Evolutionary conservation across 176 grass and related monocot genomes (phyloP).

Genomic region (Raddia distichophylla): DNA sequence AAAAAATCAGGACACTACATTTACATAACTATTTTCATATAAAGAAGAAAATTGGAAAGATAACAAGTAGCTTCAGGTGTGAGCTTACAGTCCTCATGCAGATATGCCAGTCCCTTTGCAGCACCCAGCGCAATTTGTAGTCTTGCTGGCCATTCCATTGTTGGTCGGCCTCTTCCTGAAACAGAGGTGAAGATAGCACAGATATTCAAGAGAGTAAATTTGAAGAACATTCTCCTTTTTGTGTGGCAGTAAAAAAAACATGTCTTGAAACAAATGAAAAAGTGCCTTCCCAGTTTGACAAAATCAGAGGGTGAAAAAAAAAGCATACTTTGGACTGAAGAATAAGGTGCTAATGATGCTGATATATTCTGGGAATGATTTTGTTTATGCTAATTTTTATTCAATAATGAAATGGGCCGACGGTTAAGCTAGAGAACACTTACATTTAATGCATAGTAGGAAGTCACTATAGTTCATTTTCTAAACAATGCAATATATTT

Average conservation of each 20-base stretch:
- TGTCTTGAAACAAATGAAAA: background rate
- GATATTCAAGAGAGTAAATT: conserved; percentile 32
- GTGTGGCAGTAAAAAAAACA: background rate
- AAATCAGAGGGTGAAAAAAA: background rate
- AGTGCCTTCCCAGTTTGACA: conserved; percentile 11
- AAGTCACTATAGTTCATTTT: background rate
- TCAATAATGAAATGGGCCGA: background rate
- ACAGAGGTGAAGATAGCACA: conserved; percentile 29
- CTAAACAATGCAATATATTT: background rate
- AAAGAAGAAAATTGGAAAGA: conserved; percentile 34
- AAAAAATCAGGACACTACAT: conserved; percentile 16
- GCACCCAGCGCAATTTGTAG: conserved; percentile 76
- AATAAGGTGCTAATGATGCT: conserved; percentile 1
- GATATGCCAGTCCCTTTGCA: conserved; percentile 81
- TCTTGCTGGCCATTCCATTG: conserved; percentile 74
- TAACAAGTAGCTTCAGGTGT: conserved; percentile 27
- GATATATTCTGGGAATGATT: background rate
- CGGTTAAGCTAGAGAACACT: background rate
- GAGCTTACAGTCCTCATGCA: conserved; percentile 87
- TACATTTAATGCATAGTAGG: background rate
- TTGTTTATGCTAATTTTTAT: conserved; percentile 22
- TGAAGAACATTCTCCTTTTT: conserved; percentile 13
- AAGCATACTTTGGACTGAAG: background rate
- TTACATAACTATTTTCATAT: background rate
- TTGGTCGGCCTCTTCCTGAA: conserved; percentile 50